These are phyloP conservation scores for Capsicum baccatum DNA, from an alignment of 257 asterid genomes.

Conservation along the genomic window DNA sequence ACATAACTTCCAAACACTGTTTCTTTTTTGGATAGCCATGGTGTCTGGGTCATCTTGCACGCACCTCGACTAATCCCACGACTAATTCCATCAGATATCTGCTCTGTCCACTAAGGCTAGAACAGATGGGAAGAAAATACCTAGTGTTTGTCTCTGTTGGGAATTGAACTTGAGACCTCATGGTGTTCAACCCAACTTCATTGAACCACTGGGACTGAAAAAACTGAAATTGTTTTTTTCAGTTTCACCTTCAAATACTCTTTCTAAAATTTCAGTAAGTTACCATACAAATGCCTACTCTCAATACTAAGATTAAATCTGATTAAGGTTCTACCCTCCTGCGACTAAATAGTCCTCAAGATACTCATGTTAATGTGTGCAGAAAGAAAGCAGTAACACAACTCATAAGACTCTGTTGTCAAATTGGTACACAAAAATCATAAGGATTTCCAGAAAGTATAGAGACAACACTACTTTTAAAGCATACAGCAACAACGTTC, in stretches of 20 bases:
- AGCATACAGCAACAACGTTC: not conserved
- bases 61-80: too few relatives aligned
- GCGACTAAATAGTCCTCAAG: not conserved
- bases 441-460: not conserved
- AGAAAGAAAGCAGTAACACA: not conserved
- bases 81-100: too few relatives aligned
- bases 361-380: not conserved
- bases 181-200: too few relatives aligned
- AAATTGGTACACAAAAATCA: not conserved
- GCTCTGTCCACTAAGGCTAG: too few relatives aligned
- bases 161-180: too few relatives aligned
- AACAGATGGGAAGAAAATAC: too few relatives aligned
- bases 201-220: too few relatives aligned
- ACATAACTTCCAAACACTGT: not conserved
- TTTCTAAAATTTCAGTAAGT: not conserved
- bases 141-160: too few relatives aligned
- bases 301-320: not conserved
- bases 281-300: not conserved
- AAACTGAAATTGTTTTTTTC: too few relatives aligned
- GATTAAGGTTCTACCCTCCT: not conserved
- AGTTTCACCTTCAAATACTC: too few relatives aligned
- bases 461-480: not conserved
- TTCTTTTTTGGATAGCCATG: too few relatives aligned
- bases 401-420: not conserved
- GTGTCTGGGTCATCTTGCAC: too few relatives aligned